phyloP scores from a whole-genome alignment of 192 early-diverging fungal genomes.

The Thoreauomyces humboldtii region DNA sequence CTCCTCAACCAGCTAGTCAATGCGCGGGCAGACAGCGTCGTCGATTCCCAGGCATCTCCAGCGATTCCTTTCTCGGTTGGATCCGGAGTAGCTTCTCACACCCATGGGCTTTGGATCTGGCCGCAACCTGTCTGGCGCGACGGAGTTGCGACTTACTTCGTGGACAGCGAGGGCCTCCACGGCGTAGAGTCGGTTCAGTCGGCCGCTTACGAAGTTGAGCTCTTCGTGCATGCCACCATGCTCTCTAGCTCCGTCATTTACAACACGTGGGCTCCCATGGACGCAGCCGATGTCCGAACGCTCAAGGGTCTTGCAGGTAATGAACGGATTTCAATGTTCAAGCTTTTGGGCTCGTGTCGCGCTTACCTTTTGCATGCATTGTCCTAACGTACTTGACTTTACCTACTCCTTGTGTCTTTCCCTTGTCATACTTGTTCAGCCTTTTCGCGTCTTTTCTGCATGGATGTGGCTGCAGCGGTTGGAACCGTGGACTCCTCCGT shows the following conservation, averaged over 20 bases:
- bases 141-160: slow-evolving; percentile 16
- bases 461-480: slow-evolving; percentile 21
- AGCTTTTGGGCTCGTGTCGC: too few relatives aligned
- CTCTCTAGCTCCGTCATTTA: slow-evolving; percentile 18
- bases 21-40: not conserved
- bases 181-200: slow-evolving; percentile 28
- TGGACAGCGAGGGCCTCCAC: slow-evolving; percentile 29
- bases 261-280: slow-evolving; percentile 27
- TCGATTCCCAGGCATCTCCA: not conserved
- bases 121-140: not conserved
- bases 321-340: too few relatives aligned
- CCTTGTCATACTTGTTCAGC: too few relatives aligned
- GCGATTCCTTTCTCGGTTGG: slow-evolving; percentile 22
- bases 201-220: slow-evolving; percentile 25
- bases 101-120: slow-evolving; percentile 31
- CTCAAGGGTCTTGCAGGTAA: slow-evolving; percentile 20
- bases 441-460: slow-evolving; percentile 25
- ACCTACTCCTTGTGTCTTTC: too few relatives aligned
- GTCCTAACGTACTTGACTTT: too few relatives aligned
- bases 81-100: slow-evolving; percentile 14
- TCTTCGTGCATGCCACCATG: slow-evolving; percentile 25
- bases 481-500: slow-evolving; percentile 3
- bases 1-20: slow-evolving; percentile 12
- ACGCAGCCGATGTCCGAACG: slow-evolving; percentile 20
- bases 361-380: too few relatives aligned